phyloP scores from a whole-genome alignment of 345 rosid species.

The Stellera chamaejasme region DNA sequence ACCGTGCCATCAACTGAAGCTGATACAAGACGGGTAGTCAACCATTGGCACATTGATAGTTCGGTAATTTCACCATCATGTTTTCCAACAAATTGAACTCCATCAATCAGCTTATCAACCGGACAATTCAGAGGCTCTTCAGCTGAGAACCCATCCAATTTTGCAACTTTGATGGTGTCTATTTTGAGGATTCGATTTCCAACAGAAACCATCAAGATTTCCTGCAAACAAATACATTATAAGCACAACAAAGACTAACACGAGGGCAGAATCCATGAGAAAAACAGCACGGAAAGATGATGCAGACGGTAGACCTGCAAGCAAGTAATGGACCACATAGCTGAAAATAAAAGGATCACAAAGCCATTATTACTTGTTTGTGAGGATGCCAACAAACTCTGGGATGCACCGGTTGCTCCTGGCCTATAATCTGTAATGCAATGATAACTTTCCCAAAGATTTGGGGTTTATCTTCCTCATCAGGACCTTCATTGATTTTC shows the following conservation, averaged over 20 bases:
- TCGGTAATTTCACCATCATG: constrained; percentile 66
- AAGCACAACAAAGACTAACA: background rate
- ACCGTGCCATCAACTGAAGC: constrained; percentile 76
- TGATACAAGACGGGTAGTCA: constrained; percentile 64
- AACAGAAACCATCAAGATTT: constrained; percentile 57
- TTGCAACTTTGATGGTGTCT: constrained; percentile 53
- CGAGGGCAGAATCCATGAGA: constrained; percentile 4
- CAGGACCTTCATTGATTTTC: constrained; percentile 60
- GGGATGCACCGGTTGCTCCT: constrained; percentile 41
- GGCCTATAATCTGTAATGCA: constrained; percentile 47
- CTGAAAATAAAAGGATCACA: background rate
- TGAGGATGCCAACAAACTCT: constrained; percentile 77
- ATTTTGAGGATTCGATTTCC: constrained; percentile 53
- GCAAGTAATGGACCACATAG: background rate
- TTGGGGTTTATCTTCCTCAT: constrained; percentile 72
- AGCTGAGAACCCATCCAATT: constrained; percentile 31
- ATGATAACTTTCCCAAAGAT: constrained; percentile 44
- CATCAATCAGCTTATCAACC: constrained; percentile 52
- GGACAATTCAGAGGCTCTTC: constrained; percentile 56
- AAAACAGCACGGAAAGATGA: background rate
- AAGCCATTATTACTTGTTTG: constrained; percentile 50
- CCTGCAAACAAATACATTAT: constrained; percentile 26
- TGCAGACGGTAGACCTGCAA: background rate
- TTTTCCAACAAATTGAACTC: constrained; percentile 62
- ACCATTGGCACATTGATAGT: constrained; percentile 75